Conservation (phyloP, 2,329 filamentous ascomycete species). For the Talaromyces sp. region DNA sequence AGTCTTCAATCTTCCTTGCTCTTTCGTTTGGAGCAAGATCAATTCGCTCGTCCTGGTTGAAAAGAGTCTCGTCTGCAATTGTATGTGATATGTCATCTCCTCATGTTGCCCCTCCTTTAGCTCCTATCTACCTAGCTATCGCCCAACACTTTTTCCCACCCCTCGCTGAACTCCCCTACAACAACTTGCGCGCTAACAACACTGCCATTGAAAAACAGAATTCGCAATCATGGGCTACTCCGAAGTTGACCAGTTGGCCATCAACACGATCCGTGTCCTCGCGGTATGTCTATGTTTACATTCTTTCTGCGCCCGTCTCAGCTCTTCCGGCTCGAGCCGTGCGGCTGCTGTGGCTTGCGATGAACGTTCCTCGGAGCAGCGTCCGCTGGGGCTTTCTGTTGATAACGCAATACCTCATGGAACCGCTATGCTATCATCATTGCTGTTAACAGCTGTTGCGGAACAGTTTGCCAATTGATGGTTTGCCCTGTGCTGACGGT, state of each 20-base stretch:
- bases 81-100: not conserved
- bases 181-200: not conserved
- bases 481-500: not conserved
- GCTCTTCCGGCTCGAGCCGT: constrained; percentile 5
- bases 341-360: not conserved
- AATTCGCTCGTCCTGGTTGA: not conserved
- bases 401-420: too few relatives aligned
- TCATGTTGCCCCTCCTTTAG: not conserved
- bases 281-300: constrained; percentile 63
- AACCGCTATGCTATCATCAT: not conserved
- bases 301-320: not conserved
- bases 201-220: constrained; percentile 16
- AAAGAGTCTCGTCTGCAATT: not conserved
- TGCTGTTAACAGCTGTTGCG: not conserved
- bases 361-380: constrained; percentile 3
- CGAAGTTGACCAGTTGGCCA: constrained; percentile 81
- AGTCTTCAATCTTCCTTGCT: not conserved
- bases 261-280: constrained; percentile 96
- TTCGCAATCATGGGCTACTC: constrained; percentile 73
- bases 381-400: not conserved
- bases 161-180: not conserved
- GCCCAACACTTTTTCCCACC: not conserved
- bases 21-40: not conserved
- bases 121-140: not conserved
- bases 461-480: not conserved